Base-by-base conservation (phyloP, 768 basidiomycete species). In the Mycena capillaripes region DNA sequence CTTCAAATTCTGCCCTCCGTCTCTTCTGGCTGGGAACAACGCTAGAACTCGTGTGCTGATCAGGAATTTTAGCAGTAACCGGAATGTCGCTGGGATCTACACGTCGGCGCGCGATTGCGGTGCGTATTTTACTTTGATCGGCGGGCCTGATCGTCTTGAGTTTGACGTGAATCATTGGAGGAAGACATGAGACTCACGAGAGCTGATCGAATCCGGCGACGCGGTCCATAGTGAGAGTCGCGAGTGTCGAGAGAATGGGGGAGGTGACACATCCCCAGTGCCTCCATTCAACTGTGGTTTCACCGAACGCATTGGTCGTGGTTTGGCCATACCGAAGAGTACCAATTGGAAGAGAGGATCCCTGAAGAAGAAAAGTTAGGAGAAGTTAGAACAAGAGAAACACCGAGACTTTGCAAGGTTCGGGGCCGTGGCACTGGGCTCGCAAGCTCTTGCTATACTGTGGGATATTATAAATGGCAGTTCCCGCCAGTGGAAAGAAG, bases 231-330 rank as follows among this genome's bases (percentile, higher is more conserved):
- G 82, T 79, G 25, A 82, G 78, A 16, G 78, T 53, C 57, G 90
- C 88, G 60, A 95, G 83, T 53, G 84, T 78, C 12, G 77, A 79
- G 44, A 95, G 83, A 60, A 92, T 89, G 55, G 83, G 80, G 10
- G 88, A 85, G 25, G 91, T 92, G 12, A 93, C 91, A 69, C 93
- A 95, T 71, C 91, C 92, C 93, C 94, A 95, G 75, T 95, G 94
- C 48, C 89, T 84, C 94, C 94, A 95, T 76, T 90, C 86, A 4
- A 94, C 89, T 12, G 42, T 61, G 0, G 85, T 88, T 79, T 93
- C 91, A 56, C 92, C 89, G 60, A 86, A 89, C 44, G 85, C 80
- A 23, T 79, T 82, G 11, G 77, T 76, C 9, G 79, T 80, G 8
- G 86, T 85, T 61, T 84, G 81, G 0, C 94, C 94, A 75, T 95